Conservation (phyloP, 169 alveolate genomes). For the Eimeria falciformis region DNA sequence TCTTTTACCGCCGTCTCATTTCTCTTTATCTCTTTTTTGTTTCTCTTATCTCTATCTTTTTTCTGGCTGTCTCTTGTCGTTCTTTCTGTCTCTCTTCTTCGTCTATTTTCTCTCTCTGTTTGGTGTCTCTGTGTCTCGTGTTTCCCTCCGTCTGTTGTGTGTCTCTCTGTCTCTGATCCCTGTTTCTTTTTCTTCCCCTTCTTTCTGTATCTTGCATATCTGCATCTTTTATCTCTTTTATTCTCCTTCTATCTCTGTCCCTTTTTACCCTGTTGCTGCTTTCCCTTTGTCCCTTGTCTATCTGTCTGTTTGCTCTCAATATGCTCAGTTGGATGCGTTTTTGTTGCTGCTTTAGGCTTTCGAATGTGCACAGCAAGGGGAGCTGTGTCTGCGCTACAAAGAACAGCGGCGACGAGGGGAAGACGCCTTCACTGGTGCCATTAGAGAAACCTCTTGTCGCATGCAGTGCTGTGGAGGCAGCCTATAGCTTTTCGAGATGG, state of each 20-base stretch:
- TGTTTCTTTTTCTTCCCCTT: not conserved
- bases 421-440: not conserved
- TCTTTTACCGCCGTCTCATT: not conserved
- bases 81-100: not conserved
- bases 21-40: not conserved
- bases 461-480: conserved; percentile 38
- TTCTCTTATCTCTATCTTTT: too few species aligned
- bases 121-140: too few species aligned
- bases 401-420: not conserved
- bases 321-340: not conserved
- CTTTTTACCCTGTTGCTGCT: not conserved
- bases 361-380: conserved; percentile 23
- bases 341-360: conserved; percentile 34
- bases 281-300: not conserved
- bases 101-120: not conserved
- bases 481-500: conserved; percentile 36
- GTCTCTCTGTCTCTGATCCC: too few species aligned
- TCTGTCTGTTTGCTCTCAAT: too few species aligned
- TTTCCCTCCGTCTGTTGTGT: not conserved
- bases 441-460: conserved; percentile 10
- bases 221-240: too few species aligned
- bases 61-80: too few species aligned
- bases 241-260: not conserved
- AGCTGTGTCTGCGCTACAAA: conserved; percentile 7
- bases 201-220: not conserved